Evolutionary conservation across 164 flowering plant genomes (phyloP), one percentile per base, ranked within the genome.

Genomic region (Annona squamosa): DNA sequence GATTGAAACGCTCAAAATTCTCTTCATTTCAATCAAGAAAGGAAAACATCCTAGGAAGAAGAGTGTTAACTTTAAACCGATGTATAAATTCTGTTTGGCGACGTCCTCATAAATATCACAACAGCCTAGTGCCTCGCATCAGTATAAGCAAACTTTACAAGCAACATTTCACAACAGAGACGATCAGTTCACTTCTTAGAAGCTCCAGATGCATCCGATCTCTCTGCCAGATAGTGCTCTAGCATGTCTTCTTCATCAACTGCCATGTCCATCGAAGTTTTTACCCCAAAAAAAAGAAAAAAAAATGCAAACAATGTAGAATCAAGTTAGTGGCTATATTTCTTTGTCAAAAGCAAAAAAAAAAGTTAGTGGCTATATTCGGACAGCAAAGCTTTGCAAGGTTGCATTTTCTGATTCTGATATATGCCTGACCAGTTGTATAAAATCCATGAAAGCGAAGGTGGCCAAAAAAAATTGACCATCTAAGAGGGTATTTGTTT

Each of bases 211-310:
- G 82, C 67, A 64, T 90, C 97, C 12, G 90, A 72, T 76, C 84
- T 86, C 81, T 92, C 94, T 16, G 97, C 95, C 82, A 95, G 76
- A 81, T 90, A 93, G 79, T 93, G 98, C 84, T 95, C 97, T 44
- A 95, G 91, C 98, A 95, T 91, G 75, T 93, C 98, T 37, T 92
- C 97, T 84, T 95, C 99, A 80, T 93, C 99, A 87, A 86, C 99
- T 89, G 92, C 75, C 68, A 71, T 44, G 26, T 13, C 59, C 76
- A 4, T 16, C 59, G 75, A 4, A 61, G 46, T 46, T 56, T 42
- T 26, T 26, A 26, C 37, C 37, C 37, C 37, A 26, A 26, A 26
- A 26, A 26, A 26, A 26, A n/a, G n/a, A n/a, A 26, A 26, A 0
- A 26, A 26, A 26, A 26, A 26, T 26, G 37, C 37, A 26, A 26